These are phyloP conservation scores for Gamarada debralockiae DNA, from an alignment of 495 filamentous ascomycete species.

Conservation along the genomic window DNA sequence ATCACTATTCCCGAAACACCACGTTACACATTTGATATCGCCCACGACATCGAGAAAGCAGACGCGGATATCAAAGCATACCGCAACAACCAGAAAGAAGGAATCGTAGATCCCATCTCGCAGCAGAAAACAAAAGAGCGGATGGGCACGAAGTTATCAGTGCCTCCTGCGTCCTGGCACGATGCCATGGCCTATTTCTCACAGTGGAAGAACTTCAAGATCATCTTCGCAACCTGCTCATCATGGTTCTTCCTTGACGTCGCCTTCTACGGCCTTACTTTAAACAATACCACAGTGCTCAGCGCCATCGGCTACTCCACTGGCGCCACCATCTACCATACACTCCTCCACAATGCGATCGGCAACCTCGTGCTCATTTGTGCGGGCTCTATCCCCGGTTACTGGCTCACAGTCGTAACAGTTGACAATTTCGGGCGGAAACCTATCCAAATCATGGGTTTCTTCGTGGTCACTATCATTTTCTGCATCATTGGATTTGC, in stretches of 20 bases:
- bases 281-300: constrained; percentile 72
- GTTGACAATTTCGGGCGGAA: constrained; percentile 76
- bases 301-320: constrained; percentile 57
- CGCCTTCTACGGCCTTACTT: constrained; percentile 61
- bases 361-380: constrained; percentile 74
- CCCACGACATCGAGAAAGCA: constrained; percentile 66
- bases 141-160: constrained; percentile 31
- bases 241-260: constrained; percentile 71
- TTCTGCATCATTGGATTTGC: constrained; percentile 75
- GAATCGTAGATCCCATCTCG: constrained; percentile 25
- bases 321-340: constrained; percentile 52
- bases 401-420: constrained; percentile 68
- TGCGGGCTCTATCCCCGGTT: constrained; percentile 74
- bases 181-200: constrained; percentile 63
- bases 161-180: constrained; percentile 61
- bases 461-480: constrained; percentile 65
- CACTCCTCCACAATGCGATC: constrained; percentile 64
- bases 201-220: constrained; percentile 68
- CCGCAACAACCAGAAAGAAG: constrained; percentile 51
- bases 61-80: constrained; percentile 65
- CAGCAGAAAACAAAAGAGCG: constrained; percentile 25
- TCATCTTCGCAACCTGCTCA: constrained; percentile 71
- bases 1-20: constrained; percentile 79
- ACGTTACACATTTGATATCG: constrained; percentile 81
- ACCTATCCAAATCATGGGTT: constrained; percentile 75